phyloP scores from a whole-genome alignment of 148 eudicot species.

The Spergularia marina region DNA sequence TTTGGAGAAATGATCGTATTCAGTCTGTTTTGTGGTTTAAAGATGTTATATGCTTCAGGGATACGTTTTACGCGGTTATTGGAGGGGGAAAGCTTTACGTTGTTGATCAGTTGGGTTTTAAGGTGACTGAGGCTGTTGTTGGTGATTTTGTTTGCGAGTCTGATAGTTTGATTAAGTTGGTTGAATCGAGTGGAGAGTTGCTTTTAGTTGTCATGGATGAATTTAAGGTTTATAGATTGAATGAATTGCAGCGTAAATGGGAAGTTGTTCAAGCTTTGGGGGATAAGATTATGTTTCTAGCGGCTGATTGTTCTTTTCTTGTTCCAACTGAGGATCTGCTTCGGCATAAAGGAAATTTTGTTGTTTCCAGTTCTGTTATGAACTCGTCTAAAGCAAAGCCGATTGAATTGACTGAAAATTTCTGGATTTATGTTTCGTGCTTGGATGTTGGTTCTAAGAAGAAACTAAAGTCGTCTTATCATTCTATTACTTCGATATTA shows the following conservation, averaged over 20 bases:
- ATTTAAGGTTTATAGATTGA: background rate
- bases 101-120: background rate
- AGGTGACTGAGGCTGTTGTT: background rate
- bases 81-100: slow-evolving; percentile 5
- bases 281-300: background rate
- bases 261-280: background rate
- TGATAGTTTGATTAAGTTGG: background rate
- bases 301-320: background rate
- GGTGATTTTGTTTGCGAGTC: background rate
- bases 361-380: background rate
- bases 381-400: background rate
- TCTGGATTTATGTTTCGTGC: background rate
- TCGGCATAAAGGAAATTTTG: background rate
- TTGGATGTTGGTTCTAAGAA: background rate
- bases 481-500: too few relatives aligned
- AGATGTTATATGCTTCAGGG: background rate
- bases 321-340: background rate
- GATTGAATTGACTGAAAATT: background rate
- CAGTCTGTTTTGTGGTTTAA: slow-evolving; percentile 1
- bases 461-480: background rate
- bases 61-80: slow-evolving; percentile 7
- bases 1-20: slow-evolving; percentile 1
- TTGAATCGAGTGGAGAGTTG: background rate
- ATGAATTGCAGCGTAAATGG: background rate
- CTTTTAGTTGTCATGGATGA: background rate